Evolutionary conservation across 345 rosid genomes (phyloP), one percentile per base, ranked within the genome.

Genomic region (Moricandia arvensis): DNA sequence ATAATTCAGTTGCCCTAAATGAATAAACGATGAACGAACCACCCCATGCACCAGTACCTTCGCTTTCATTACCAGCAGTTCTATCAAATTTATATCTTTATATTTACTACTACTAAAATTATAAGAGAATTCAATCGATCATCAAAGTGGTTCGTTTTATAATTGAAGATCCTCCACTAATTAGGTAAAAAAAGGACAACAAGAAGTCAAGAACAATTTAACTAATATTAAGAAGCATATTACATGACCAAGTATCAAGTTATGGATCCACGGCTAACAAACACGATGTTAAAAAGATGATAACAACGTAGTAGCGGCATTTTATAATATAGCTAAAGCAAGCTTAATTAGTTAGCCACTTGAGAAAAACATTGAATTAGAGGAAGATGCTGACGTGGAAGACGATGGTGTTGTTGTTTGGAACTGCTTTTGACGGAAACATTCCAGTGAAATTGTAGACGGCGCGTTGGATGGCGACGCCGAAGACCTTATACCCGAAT

Each of bases 391-490:
- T 72, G 81, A 66, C 54, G 93, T 79, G 30, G 94, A 85, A 5
- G 94, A 84, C 1, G 93, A 83, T 21, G 85, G 83, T 24, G 85
- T 81, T 5, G 80, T 83, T 2, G 83, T 79, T 75, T 77, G 88
- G 77, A 81, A 86, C 64, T 60, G 64, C 59, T 85, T 84, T 77
- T 83, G 89, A 86, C 87, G 80, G 89, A 89, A 95, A 75, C 90
- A 86, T 66, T 95, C 97, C 87, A 92, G 66, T 7, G 89, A 83
- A 75, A 90, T 91, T 51, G 88, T 75, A 2, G 98, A 89, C 1
- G 96, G 91, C 49, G 81, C 80, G 2, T 91, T 89, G 80, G 87
- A 88, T 3, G 90, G 82, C 2, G 93, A 82, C 2, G 89, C 75
- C 2, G 91, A 82, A 0, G 69, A 41, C 33, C 83, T 89, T 59